Evolutionary conservation across 2,329 filamentous ascomycete genomes (phyloP), one percentile per base, ranked within the genome.

Genomic region (Paraphaeosphaeria minitans): DNA sequence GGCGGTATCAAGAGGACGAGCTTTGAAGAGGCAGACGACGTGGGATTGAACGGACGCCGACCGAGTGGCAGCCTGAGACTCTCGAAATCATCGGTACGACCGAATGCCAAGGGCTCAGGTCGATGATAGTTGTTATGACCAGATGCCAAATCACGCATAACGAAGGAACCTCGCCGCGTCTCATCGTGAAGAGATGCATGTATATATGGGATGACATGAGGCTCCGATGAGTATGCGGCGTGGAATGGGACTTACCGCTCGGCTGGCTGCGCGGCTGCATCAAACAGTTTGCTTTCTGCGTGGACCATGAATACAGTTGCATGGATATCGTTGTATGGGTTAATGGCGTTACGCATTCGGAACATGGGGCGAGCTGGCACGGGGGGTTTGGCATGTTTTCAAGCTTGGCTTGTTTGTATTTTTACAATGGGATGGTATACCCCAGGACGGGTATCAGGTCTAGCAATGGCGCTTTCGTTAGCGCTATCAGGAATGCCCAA

Each of bases 1-100:
- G 68, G 31, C 48, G 65, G 57, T 5, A 66, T 69, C 59, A 71
- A 75, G 68, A 58, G 73, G 10, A 72, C 71, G 45, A 74, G 71
- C 52, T 75, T 74, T 52, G 75, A 76, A 37, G 69, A 74, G 22
- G 67, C 64, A 24, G 58, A 61, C 64, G 22, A 48, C 64, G 12
- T 66, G 56, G 16, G 63, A 58, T 7, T 53, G 35, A 65, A 70
- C 2, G 70, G 67, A n/a, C 66, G 58, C 2, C 58, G 53, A 22
- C 60, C 69, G 4, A 65, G 62, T 41, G 66, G 73, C 13, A 68
- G 68, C 53, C 57, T 68, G 39, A 61, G 69, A 27, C 71, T 71
- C 10, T 67, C 73, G 58, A 71, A 71, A 58, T 69, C 75, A 60
- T 59, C 46, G 5, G 58, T 74, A 19, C 66, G 71, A 53, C 63